Percentiles rank a stretch among this genome's conserved stretches.
Evolutionary conservation across 1,139 yeast species (phyloP).

Genomic region (Debaryomyces udenii): DNA sequence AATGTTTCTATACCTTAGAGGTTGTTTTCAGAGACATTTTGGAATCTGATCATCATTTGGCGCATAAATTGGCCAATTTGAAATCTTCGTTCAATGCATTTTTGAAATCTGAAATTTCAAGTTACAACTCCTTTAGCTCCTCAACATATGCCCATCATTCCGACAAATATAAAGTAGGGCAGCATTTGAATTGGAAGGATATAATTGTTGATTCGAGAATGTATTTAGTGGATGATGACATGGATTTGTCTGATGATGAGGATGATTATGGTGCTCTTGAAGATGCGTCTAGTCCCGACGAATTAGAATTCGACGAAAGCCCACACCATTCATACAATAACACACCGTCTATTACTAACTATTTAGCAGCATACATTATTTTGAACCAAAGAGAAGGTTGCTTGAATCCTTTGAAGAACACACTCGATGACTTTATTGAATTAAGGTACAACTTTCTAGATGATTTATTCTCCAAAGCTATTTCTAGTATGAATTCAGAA

Average conservation of each 20-base stretch:
- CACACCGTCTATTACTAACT: conserved; percentile 38
- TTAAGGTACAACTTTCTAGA: conserved; percentile 28
- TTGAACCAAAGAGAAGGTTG: conserved; percentile 23
- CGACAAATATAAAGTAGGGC: conserved; percentile 22
- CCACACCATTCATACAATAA: conserved; percentile 21
- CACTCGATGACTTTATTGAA: conserved; percentile 27
- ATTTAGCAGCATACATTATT: conserved; percentile 36
- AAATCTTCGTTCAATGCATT: conserved; percentile 27
- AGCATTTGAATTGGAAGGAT: conserved; percentile 17
- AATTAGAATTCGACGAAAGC: neutral
- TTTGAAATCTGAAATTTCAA: conserved; percentile 31
- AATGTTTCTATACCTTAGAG: conserved; percentile 38
- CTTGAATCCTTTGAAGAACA: conserved; percentile 24
- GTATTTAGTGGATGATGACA: conserved; percentile 20
- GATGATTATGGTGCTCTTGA: conserved; percentile 9
- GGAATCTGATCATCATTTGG: conserved; percentile 18
- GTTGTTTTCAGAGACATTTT: conserved; percentile 27
- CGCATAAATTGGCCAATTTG: conserved; percentile 24
- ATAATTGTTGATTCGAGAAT: conserved; percentile 9
- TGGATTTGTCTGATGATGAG: conserved; percentile 20
- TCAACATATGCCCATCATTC: conserved; percentile 12
- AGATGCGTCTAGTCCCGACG: conserved; percentile 9
- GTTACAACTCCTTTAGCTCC: conserved; percentile 20
- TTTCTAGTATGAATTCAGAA: conserved; percentile 4
- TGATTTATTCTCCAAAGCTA: conserved; percentile 16